These are phyloP conservation scores for Pichia pseudocactophila DNA, from an alignment of 805 yeast species.

Conservation along the genomic window DNA sequence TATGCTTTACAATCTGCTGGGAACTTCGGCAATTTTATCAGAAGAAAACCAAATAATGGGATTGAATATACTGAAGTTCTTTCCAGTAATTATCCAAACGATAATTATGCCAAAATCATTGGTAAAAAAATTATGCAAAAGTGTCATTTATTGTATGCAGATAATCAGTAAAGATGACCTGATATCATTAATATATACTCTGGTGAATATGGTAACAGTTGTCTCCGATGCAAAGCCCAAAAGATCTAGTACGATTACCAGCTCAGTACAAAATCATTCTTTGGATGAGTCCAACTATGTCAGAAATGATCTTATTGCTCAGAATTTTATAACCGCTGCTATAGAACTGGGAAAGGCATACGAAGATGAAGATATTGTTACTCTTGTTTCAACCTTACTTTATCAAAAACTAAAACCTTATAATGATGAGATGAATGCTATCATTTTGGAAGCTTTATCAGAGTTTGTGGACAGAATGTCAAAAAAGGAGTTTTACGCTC, in stretches of 20 bases:
- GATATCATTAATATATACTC: conserved; percentile 74
- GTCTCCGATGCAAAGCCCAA: conserved; percentile 22
- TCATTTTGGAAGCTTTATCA: conserved; percentile 54
- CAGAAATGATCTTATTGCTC: conserved; percentile 33
- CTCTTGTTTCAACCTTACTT: conserved; percentile 71
- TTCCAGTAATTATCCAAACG: conserved; percentile 48
- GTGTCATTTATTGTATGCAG: conserved; percentile 58
- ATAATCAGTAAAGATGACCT: conserved; percentile 72
- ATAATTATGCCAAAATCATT: conserved; percentile 38
- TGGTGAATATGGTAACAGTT: conserved; percentile 56
- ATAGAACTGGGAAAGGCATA: conserved; percentile 58
- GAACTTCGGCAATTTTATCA: conserved; percentile 26
- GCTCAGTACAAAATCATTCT: conserved; percentile 7
- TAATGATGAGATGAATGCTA: conserved; percentile 44
- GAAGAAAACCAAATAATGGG: conserved; percentile 33
- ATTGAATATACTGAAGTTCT: conserved; percentile 25
- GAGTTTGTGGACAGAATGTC: conserved; percentile 53
- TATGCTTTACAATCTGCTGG: conserved; percentile 32
- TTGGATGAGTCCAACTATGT: conserved; percentile 17
- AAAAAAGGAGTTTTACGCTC: conserved; percentile 57
- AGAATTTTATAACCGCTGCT: conserved; percentile 62
- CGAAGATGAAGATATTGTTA: conserved; percentile 62
- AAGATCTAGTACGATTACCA: conserved; percentile 8
- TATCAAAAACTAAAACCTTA: conserved; percentile 56
- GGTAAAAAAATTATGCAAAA: conserved; percentile 44